A percentile compares a stretch with the other conserved stretches of the same genome.
Conservation (phyloP, 176 grass and related monocot species). For the Carex scoparia region DNA sequence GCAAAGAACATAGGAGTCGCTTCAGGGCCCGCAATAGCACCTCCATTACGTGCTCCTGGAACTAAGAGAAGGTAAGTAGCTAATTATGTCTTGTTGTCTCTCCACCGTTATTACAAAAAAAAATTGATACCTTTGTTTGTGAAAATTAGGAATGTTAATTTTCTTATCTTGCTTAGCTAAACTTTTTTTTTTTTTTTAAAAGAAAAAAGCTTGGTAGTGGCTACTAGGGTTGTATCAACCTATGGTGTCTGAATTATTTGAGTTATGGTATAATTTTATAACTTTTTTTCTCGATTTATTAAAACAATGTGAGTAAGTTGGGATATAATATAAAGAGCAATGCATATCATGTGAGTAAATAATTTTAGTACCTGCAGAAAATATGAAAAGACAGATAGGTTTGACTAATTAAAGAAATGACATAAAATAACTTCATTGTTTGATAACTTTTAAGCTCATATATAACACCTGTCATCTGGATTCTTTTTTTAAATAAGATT, state of each 20-base stretch:
- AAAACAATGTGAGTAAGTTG: not conserved
- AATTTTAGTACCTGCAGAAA: not conserved
- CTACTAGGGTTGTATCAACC: not conserved
- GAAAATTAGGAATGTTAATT: too few relatives aligned
- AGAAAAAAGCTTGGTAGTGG: too few relatives aligned
- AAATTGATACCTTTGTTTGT: too few relatives aligned
- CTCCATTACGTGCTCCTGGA: constrained; percentile 10
- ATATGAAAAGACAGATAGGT: not conserved
- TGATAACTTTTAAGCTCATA: not conserved
- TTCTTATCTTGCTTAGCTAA: too few relatives aligned
- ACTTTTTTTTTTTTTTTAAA: too few relatives aligned
- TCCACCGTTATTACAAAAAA: not conserved
- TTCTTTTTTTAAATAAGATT: not conserved
- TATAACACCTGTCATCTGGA: not conserved
- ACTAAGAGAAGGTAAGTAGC: constrained; percentile 28
- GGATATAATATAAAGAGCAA: not conserved
- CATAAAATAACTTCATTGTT: not conserved
- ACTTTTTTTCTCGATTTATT: not conserved
- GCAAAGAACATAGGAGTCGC: not conserved
- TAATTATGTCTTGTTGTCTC: too few relatives aligned
- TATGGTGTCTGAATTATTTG: not conserved
- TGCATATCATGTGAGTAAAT: not conserved
- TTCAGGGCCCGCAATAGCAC: not conserved
- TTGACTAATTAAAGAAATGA: not conserved
- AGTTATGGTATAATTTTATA: not conserved